Base-by-base conservation (phyloP, 768 basidiomycete species). In the Termitomyces sp. region DNA sequence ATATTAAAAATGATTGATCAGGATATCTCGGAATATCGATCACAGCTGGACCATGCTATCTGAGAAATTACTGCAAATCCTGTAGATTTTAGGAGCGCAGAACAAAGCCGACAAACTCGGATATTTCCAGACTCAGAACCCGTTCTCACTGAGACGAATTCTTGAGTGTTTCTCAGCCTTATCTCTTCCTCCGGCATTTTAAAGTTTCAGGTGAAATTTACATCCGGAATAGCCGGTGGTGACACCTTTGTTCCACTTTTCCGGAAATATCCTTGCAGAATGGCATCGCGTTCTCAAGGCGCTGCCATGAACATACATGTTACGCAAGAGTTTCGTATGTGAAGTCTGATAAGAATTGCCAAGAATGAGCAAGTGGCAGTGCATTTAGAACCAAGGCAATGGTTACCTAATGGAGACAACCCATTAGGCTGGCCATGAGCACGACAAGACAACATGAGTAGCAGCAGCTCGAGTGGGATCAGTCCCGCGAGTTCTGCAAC, bases 381-480 rank as follows among this genome's bases (percentile, higher is more conserved):
- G 58, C 53, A 41, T 41, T 28, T 18, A 49, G 46, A 33, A 41
- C 28, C 28, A 57, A 1, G 56, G 30, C 14, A 10, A 48, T 53
- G 59, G 52, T 60, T 60, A 60, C 59, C 59, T 60, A 60, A 60
- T 49, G 59, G 59, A 52, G 55, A 57, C 59, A 60, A 48, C 28
- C 7, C 35, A 1, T 16, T 24, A 41, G 14, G 41, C 33, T 6
- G 16, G 50, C 49, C 59, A 60, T 60, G 59, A 60, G 50, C 59
- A 60, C 48, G 45, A 53, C 40, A 33, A 20, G 52, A 38, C 43
- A 36, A 35, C 58, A 59, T 55, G 58, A 55, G 53, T 55, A 52
- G 55, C 44, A 50, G 58, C 36, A 52, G 56, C 41, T 54, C 47
- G 30, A 56, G 54, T 46, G 52, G 58, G 48, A 48, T 54, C 45